phyloP scores from a whole-genome alignment of 192 early-diverging fungal species.

The Coemansia sp. region DNA sequence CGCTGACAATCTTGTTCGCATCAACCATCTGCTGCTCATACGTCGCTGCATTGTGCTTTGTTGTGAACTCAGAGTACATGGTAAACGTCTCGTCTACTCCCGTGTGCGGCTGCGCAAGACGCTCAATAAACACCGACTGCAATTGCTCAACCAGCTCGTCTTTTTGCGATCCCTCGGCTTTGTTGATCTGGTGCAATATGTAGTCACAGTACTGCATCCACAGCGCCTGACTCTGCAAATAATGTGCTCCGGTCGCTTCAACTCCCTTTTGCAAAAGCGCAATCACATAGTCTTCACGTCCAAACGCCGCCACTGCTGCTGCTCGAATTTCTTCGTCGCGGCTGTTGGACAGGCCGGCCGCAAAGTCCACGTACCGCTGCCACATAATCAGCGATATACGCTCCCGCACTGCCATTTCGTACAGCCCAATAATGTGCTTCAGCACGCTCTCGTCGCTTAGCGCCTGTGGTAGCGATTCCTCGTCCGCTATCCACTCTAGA shows the following conservation, averaged over 20 bases:
- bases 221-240: constrained; percentile 19
- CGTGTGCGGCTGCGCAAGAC: constrained; percentile 32
- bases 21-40: constrained; percentile 46
- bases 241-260: constrained; percentile 24
- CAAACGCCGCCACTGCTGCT: constrained; percentile 28
- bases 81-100: constrained; percentile 39
- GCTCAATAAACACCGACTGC: constrained; percentile 21
- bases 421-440: constrained; percentile 16
- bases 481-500: constrained; percentile 37
- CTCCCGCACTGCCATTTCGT: constrained; percentile 16
- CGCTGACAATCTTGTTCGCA: constrained; percentile 27
- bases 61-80: constrained; percentile 45
- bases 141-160: constrained; percentile 19
- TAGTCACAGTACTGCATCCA: constrained; percentile 32
- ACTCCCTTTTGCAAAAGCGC: constrained; percentile 20
- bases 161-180: neutral
- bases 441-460: constrained; percentile 7
- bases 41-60: constrained; percentile 10
- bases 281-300: constrained; percentile 7
- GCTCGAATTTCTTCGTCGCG: neutral
- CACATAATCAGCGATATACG: constrained; percentile 22
- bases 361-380: constrained; percentile 40
- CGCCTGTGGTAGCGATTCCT: constrained; percentile 17
- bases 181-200: constrained; percentile 12
- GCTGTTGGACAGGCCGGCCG: constrained; percentile 4